phyloP scores from a whole-genome alignment of 2,329 filamentous ascomycete genomes.

The Cordyceps pruinosa region DNA sequence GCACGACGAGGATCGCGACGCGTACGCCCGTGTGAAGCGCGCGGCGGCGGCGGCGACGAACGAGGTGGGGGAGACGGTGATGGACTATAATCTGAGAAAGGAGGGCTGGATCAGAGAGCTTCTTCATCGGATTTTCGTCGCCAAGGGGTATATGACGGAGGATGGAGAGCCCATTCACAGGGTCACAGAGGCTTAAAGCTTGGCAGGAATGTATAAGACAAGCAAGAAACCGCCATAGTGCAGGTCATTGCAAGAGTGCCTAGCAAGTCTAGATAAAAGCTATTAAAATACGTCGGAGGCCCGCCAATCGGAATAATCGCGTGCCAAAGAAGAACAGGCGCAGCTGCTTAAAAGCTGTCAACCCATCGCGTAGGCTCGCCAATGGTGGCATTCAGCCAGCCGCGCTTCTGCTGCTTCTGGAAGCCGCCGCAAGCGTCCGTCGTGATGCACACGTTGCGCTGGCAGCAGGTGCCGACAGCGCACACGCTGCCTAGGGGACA shows the following conservation, averaged over 20 bases:
- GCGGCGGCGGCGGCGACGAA: slow-evolving; percentile 24
- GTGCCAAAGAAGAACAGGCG: too few species aligned
- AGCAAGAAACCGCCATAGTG: too few species aligned
- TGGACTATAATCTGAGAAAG: slow-evolving; percentile 34
- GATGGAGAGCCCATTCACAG: neutral
- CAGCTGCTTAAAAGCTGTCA: neutral
- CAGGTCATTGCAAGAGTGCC: too few species aligned
- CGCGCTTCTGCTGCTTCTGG: neutral
- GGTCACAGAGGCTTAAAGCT: neutral
- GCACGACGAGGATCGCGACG: slow-evolving; percentile 27
- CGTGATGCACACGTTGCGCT: slow-evolving; percentile 4
- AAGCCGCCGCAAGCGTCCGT: slow-evolving; percentile 1
- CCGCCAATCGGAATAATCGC: too few species aligned
- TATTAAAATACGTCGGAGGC: too few species aligned
- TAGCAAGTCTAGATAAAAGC: too few species aligned
- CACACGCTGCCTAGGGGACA: slow-evolving; percentile 7
- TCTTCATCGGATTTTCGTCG: slow-evolving; percentile 14
- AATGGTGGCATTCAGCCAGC: slow-evolving; percentile 6
- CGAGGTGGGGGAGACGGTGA: slow-evolving; percentile 23
- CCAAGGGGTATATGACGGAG: slow-evolving; percentile 2
- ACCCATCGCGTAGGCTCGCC: slow-evolving; percentile 1
- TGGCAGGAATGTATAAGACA: neutral
- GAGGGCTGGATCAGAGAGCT: slow-evolving; percentile 31
- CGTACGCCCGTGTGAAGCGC: slow-evolving; percentile 33
- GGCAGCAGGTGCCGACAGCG: slow-evolving; percentile 5